Evolutionary conservation across 768 basidiomycete species (phyloP).

Genomic region (Crepidotus variabilis): DNA sequence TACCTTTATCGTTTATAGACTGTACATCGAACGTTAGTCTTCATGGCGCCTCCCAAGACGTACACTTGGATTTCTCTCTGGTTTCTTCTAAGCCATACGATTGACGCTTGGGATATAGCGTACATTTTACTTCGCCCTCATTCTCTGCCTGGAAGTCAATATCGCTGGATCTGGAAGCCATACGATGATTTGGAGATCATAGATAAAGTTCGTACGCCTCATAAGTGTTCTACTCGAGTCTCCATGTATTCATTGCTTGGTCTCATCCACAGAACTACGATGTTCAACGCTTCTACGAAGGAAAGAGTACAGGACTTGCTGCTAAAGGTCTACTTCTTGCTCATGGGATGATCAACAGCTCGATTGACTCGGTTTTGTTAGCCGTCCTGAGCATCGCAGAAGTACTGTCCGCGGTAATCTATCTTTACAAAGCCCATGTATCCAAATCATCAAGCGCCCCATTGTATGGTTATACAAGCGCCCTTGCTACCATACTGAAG

Average conservation of each 20-base stretch:
- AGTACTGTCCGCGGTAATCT: background rate
- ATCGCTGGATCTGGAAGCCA: background rate
- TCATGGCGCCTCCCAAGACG: background rate
- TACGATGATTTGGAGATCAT: slow-evolving; percentile 1
- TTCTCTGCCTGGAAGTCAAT: background rate
- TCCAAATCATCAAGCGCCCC: background rate
- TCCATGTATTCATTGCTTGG: background rate
- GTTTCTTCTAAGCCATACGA: background rate
- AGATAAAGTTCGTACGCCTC: background rate
- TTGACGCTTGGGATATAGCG: background rate
- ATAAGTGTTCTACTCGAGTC: background rate
- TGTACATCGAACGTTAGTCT: background rate
- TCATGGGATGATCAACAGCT: background rate
- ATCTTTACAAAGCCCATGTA: background rate
- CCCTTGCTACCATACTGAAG: background rate
- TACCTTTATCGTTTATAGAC: no score
- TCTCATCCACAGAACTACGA: background rate
- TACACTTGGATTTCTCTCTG: slow-evolving; percentile 1
- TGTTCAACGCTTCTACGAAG: background rate
- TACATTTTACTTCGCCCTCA: background rate
- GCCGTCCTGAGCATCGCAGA: background rate
- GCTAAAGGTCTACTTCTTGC: background rate
- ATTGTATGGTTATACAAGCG: background rate
- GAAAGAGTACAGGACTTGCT: background rate
- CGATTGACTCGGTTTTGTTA: background rate